Percentiles rank a stretch among this genome's conserved stretches.
Conservation (phyloP, 768 basidiomycete species). For the Exsudoporus frostii region DNA sequence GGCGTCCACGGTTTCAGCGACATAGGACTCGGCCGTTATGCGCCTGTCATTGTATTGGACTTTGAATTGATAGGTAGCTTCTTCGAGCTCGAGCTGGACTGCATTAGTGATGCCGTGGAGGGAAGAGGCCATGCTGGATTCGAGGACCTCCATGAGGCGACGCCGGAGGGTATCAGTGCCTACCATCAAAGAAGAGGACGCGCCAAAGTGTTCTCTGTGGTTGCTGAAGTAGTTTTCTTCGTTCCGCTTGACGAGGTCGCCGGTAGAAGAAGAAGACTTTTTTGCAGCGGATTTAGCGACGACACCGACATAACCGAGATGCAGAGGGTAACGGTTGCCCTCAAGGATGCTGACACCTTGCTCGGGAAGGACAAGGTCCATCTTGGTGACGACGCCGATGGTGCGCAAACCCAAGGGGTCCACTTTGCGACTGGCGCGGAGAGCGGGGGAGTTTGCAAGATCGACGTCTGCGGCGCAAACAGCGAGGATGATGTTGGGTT, state of each 20-base stretch:
- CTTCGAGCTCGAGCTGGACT: conserved; percentile 95
- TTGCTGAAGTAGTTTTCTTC: conserved; percentile 68
- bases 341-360: conserved; percentile 77
- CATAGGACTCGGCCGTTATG: conserved; percentile 93
- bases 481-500: conserved; percentile 99
- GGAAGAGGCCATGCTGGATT: conserved; percentile 95
- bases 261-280: conserved; percentile 44
- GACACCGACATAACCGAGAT: conserved; percentile 96
- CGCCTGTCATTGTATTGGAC: conserved; percentile 96
- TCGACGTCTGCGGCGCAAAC: conserved; percentile 99
- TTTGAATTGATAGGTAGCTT: conserved; percentile 98
- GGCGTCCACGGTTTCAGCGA: conserved; percentile 93
- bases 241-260: conserved; percentile 48
- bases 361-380: conserved; percentile 91
- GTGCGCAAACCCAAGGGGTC: conserved; percentile 94
- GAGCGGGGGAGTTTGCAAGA: conserved; percentile 94
- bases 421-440: conserved; percentile 88
- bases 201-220: conserved; percentile 61
- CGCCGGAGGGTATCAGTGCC: conserved; percentile 89
- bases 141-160: conserved; percentile 94
- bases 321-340: conserved; percentile 94
- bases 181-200: conserved; percentile 70
- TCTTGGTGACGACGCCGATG: conserved; percentile 97
- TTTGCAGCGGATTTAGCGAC: conserved; percentile 78
- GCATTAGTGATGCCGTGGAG: conserved; percentile 96